Base-by-base conservation (phyloP, 2,329 filamentous ascomycete genomes). In the Microsporum canis region DNA sequence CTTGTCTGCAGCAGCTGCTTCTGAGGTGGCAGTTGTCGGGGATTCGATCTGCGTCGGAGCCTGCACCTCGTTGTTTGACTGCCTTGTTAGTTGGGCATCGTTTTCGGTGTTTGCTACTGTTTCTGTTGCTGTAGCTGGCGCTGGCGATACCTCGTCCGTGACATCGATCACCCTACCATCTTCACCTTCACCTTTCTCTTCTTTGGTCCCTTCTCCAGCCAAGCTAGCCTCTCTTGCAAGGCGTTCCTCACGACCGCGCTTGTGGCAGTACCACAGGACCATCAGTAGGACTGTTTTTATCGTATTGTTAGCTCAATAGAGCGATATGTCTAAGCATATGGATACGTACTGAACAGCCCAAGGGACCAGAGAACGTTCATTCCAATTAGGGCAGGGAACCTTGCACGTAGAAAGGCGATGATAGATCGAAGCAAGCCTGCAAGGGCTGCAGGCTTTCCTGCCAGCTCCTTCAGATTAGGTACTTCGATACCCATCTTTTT, bases 221-320 rank as follows among this genome's bases (percentile, higher is more conserved):
- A 12, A 17, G 34, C n/a, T 39, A 5, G 57, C 57, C 64, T 83
- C 82, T 58, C 78, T 83, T 70, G 88, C 86, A 10, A 97, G 82
- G 58, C 94, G 84, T 5, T 85, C 86, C 76, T 99, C 92, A 51
- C 85, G 85, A 43, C 94, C 94, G 60, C 94, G 88, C 78, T 97
- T 97, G 76, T 97, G 88, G 76, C 91, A 97, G 76, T 97, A 99
- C 91, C 92, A 99, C 68, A 97, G 86, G 51, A 95, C 89, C 71
- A 96, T 94, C 61, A 99, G 82, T 14, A 97, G 81, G 60, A 97
- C 89, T 88, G 61, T 57, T 51, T 57, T 51, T 45, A 33, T 29
- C 7, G n/a, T n/a, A 57, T 12, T 27, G 17, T 57, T 57, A 43
- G 55, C 41, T n/a, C 6, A 31, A 23, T 33, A 51, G 27, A 55